Conservation (phyloP, 2,329 filamentous ascomycete species). For the Trichoderma sp. region DNA sequence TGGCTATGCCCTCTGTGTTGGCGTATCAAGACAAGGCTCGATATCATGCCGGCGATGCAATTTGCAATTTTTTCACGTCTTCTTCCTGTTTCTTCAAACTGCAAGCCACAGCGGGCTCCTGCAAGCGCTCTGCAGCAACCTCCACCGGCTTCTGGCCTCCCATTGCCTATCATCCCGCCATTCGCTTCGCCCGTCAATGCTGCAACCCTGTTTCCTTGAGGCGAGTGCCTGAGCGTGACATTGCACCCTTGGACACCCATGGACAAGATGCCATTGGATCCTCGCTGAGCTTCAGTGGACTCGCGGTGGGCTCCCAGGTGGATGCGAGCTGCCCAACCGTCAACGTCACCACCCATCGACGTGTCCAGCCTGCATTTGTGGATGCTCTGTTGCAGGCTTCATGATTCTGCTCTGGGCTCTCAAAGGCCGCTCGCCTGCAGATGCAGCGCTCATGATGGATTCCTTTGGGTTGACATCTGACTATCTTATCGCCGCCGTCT, state of each 20-base stretch:
- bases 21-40: not conserved
- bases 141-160: slow-evolving; percentile 5
- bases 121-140: slow-evolving; percentile 9
- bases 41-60: not conserved
- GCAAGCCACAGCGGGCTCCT: slow-evolving; percentile 4
- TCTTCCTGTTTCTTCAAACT: not conserved
- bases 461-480: slow-evolving; percentile 3
- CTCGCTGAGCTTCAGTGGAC: not conserved
- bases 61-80: not conserved
- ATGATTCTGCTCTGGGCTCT: not conserved
- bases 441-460: not conserved
- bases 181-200: not conserved
- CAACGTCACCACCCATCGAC: slow-evolving; percentile 19
- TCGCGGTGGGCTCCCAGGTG: not conserved
- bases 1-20: not conserved
- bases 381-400: slow-evolving; percentile 10
- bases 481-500: slow-evolving; percentile 12
- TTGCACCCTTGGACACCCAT: not conserved
- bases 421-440: not conserved
- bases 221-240: not conserved
- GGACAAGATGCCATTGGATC: not conserved
- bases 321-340: slow-evolving; percentile 10
- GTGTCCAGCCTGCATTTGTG: slow-evolving; percentile 21
- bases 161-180: not conserved
- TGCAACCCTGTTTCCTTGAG: slow-evolving; percentile 1